Evolutionary conservation across 495 filamentous ascomycete genomes (phyloP).

Genomic region (Hyaloscypha finlandica): DNA sequence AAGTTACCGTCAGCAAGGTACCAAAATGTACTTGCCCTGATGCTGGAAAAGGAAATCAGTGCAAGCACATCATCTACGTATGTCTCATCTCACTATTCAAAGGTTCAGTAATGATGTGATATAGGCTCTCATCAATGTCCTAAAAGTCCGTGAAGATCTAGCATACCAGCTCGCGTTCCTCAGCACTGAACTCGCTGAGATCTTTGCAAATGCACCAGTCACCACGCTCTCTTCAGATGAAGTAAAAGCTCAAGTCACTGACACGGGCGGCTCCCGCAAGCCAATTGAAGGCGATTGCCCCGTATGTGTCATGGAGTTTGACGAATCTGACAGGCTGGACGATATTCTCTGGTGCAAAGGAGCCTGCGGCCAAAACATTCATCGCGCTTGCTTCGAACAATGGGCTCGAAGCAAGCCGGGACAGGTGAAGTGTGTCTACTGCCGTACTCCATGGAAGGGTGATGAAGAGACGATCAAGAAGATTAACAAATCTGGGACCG

Average conservation of each 20-base stretch:
- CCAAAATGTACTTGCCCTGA: slow-evolving; percentile 73
- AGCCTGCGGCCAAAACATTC: slow-evolving; percentile 68
- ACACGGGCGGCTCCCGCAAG: slow-evolving; percentile 38
- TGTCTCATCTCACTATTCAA: slow-evolving; percentile 1
- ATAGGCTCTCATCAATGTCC: slow-evolving; percentile 58
- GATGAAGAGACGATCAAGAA: slow-evolving; percentile 29
- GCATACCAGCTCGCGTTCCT: slow-evolving; percentile 76
- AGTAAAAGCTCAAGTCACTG: slow-evolving; percentile 11
- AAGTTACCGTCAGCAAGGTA: slow-evolving; percentile 46
- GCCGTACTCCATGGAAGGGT: slow-evolving; percentile 31
- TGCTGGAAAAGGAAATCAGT: slow-evolving; percentile 62
- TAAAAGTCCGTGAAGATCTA: slow-evolving; percentile 51
- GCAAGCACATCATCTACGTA: slow-evolving; percentile 57
- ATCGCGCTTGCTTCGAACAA: slow-evolving; percentile 61
- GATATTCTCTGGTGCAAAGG: slow-evolving; percentile 63
- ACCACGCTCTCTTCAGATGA: slow-evolving; percentile 20
- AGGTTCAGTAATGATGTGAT: background rate
- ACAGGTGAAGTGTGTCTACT: slow-evolving; percentile 54
- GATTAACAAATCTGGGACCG: slow-evolving; percentile 24
- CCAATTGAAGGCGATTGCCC: slow-evolving; percentile 72
- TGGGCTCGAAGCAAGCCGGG: slow-evolving; percentile 54
- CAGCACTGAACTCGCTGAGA: slow-evolving; percentile 61
- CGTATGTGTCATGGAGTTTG: slow-evolving; percentile 69
- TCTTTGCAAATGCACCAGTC: slow-evolving; percentile 57
- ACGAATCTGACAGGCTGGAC: slow-evolving; percentile 40